These are phyloP conservation scores for Phialophora chinensis DNA, from an alignment of 2,329 filamentous ascomycete species.

Conservation along the genomic window DNA sequence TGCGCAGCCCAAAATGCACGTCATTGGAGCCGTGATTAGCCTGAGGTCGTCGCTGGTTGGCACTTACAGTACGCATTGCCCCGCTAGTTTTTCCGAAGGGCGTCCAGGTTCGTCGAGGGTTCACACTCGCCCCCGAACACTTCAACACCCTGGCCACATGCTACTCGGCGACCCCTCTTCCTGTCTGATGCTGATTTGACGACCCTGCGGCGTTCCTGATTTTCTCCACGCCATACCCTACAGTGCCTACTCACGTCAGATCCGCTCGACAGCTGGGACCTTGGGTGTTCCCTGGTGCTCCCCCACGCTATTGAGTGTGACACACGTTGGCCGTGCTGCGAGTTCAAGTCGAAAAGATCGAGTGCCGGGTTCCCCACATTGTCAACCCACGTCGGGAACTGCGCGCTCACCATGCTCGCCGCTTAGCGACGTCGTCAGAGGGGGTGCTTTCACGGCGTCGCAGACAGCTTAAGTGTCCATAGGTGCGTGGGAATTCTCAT, in stretches of 20 bases:
- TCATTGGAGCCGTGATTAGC: conserved; percentile 18
- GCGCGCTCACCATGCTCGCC: neutral
- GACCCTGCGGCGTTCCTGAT: conserved; percentile 24
- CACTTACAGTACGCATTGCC: neutral
- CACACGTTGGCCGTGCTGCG: conserved; percentile 16
- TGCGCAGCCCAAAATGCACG: conserved; percentile 26
- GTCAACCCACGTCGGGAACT: conserved; percentile 14
- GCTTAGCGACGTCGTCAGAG: neutral
- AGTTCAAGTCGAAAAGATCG: neutral
- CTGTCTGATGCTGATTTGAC: conserved; percentile 30
- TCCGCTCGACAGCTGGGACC: conserved; percentile 9
- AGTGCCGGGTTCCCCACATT: conserved; percentile 14
- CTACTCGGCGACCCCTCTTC: conserved; percentile 14
- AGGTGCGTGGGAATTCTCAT: neutral
- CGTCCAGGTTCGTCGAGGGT: conserved; percentile 1
- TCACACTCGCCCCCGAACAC: conserved; percentile 14
- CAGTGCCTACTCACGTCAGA: conserved; percentile 27
- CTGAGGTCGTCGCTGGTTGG: neutral
- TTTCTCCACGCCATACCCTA: conserved; percentile 17
- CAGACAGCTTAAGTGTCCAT: conserved; percentile 11
- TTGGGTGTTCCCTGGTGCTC: conserved; percentile 8
- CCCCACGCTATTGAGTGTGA: conserved; percentile 30
- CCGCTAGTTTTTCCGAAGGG: neutral
- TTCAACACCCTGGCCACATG: conserved; percentile 9
- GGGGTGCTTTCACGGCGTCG: neutral